A percentile compares a stretch with the other conserved stretches of the same genome.
phyloP scores from a whole-genome alignment of 1,284 basidiomycete species.

The Fomitopsis betulina region DNA sequence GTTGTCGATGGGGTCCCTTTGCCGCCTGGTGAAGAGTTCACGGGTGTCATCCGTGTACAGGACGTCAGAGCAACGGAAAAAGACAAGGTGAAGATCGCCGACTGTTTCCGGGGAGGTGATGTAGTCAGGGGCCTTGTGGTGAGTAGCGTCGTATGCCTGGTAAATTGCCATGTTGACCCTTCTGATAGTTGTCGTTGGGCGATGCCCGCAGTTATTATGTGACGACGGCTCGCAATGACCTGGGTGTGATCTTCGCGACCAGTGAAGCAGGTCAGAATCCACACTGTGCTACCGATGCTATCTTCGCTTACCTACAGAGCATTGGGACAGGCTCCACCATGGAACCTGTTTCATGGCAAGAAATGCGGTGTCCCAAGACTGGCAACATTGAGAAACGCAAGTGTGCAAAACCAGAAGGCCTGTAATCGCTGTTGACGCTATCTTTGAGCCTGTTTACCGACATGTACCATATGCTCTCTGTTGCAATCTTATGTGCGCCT shows the following conservation, averaged over 20 bases:
- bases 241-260: conserved; percentile 88
- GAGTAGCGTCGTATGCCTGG: conserved; percentile 29
- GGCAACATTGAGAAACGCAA: conserved; percentile 82
- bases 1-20: conserved; percentile 90
- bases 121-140: conserved; percentile 92
- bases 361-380: conserved; percentile 86
- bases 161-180: neutral
- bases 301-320: neutral
- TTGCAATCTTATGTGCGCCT: conserved; percentile 27
- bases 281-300: neutral
- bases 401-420: conserved; percentile 80
- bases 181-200: conserved; percentile 79
- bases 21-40: conserved; percentile 88
- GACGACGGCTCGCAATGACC: conserved; percentile 90
- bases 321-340: conserved; percentile 62
- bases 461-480: conserved; percentile 9
- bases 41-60: conserved; percentile 86
- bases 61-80: conserved; percentile 93
- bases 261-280: conserved; percentile 64
- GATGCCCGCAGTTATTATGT: conserved; percentile 93
- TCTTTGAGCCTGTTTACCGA: neutral
- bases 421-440: conserved; percentile 26
- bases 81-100: conserved; percentile 88
- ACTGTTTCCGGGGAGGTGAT: conserved; percentile 96
- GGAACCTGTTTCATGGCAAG: conserved; percentile 86